Evolutionary conservation across 2,329 filamentous ascomycete species (phyloP).

Genomic region (Epichloe uncinata): DNA sequence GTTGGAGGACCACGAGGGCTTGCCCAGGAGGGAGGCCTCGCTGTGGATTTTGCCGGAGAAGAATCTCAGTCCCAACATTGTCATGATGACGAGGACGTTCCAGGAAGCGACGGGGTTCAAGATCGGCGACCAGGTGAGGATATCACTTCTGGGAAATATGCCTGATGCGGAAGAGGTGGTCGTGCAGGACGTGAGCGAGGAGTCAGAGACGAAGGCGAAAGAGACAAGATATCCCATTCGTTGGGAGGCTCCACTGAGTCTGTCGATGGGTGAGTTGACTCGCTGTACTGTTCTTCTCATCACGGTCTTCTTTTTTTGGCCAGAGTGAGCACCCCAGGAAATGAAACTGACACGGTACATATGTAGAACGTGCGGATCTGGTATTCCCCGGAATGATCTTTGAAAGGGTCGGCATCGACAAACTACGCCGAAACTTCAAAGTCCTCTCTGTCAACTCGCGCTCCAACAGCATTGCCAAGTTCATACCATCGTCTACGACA

Average conservation of each 20-base stretch:
- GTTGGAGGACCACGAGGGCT: slow-evolving; percentile 10
- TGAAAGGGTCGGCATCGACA: slow-evolving; percentile 37
- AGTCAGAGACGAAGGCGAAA: slow-evolving; percentile 19
- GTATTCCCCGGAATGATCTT: slow-evolving; percentile 57
- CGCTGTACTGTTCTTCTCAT: no score
- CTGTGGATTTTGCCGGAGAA: slow-evolving; percentile 40
- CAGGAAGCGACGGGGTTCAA: slow-evolving; percentile 61
- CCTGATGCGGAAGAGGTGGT: slow-evolving; percentile 44
- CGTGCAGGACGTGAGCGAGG: slow-evolving; percentile 43
- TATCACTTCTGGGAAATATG: slow-evolving; percentile 44
- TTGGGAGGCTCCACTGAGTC: slow-evolving; percentile 25
- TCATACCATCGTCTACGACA: slow-evolving; percentile 23
- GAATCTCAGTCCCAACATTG: slow-evolving; percentile 52
- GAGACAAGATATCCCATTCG: slow-evolving; percentile 14
- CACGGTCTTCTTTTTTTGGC: neutral
- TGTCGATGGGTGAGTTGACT: slow-evolving; percentile 18
- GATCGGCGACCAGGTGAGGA: slow-evolving; percentile 48
- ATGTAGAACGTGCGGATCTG: slow-evolving; percentile 47
- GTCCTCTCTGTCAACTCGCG: slow-evolving; percentile 41
- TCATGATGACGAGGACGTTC: slow-evolving; percentile 61
- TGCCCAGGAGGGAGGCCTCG: slow-evolving; percentile 30
- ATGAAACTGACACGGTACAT: neutral
- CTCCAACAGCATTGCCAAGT: slow-evolving; percentile 30
- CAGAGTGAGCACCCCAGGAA: no score
- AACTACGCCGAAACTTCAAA: slow-evolving; percentile 33